Percentiles rank a stretch among this genome's conserved stretches.
Conservation (phyloP, 78 protist species). For the slime mould (Dictyostelium discoideum) region dicty_2.7 NC_007090.3:498001-498500, state of each 20-base stretch:
- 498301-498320: conserved; percentile 9
- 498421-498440: not conserved
- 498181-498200: not conserved
- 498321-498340: not conserved
- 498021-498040: not conserved
- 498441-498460: not conserved
- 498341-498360: not conserved
- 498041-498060: not conserved
- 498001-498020: not conserved
- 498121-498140: not conserved
- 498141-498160: not conserved
- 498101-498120: not conserved
- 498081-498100: not conserved
- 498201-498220: conserved; percentile 35
- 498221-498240: not conserved
- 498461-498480: not conserved
- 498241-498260: not conserved
- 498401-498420: not conserved
- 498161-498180: not conserved
- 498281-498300: not conserved
- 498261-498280: not conserved
- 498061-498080: not conserved
- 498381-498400: not conserved
- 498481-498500: not conserved
- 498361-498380: conserved; percentile 18